Base-by-base conservation (phyloP, 345 rosid genomes). In the Gossypium stocksii region DNA sequence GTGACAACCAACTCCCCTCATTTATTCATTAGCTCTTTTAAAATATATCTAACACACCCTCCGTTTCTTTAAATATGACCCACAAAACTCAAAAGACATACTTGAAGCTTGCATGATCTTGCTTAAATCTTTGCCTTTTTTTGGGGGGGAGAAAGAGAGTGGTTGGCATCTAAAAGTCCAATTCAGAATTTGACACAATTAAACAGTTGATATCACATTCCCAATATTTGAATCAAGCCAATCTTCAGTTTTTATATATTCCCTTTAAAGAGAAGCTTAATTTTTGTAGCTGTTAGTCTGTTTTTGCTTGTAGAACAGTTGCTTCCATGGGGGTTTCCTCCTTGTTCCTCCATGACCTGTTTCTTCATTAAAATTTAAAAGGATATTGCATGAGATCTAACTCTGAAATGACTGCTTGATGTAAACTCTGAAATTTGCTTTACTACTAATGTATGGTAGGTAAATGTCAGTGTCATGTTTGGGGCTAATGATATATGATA, bases 261-360 rank as follows among this genome's bases (percentile, higher is more conserved):
- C 45, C 63, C 83, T 82, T 82, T 19, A 51, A 58, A 2, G 1
- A 72, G 43, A 81, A 81, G 84, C 73, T 76, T 61, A 52, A 25
- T 11, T 76, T 56, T 76, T 60, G 29, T 41, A 43, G 59, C 15
- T 6, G 53, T 15, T 22, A 4, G 15, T 62, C 48, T 34, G 80
- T 78, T 85, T 77, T 87, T 82, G 86, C 86, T 85, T 85, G 80
- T 63, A 22, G 49, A 7, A 59, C 71, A 76, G 64, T 85, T 66
- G 80, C 81, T 22, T 79, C 79, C 16, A 48, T 58, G 66, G 75
- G 68, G 85, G 85, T 72, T 71, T 58, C 80, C 81, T 74, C 58
- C 23, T 66, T 59, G 19, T 62, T 73, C 79, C 74, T 73, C 72
- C 66, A 70, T 61, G 53, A 60, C 27, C 25, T 69, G 66, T 74